These are phyloP conservation scores for Daldinia vernicosa DNA, from an alignment of 495 filamentous ascomycete species.

Conservation along the genomic window DNA sequence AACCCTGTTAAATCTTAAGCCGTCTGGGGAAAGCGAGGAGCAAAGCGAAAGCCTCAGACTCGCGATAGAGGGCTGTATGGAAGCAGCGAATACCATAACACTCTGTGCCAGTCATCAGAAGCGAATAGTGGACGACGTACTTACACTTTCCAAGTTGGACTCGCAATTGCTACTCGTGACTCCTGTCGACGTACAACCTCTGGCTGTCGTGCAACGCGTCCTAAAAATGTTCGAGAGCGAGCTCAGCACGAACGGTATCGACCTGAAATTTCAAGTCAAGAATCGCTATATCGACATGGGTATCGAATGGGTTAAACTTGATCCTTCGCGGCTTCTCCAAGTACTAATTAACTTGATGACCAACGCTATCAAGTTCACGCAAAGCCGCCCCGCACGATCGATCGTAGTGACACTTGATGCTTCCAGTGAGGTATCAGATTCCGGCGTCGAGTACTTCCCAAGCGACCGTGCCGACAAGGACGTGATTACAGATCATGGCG, in stretches of 20 bases:
- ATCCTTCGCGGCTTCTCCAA: slow-evolving; percentile 80
- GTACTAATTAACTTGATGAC: slow-evolving; percentile 81
- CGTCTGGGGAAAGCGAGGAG: slow-evolving; percentile 13
- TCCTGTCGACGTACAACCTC: slow-evolving; percentile 76
- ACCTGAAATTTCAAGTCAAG: slow-evolving; percentile 72
- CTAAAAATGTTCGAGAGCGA: slow-evolving; percentile 88
- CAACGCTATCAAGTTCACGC: slow-evolving; percentile 85
- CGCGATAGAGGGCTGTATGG: slow-evolving; percentile 66
- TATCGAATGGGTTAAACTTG: slow-evolving; percentile 80
- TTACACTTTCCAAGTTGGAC: slow-evolving; percentile 87
- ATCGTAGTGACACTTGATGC: slow-evolving; percentile 78
- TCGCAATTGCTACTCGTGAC: slow-evolving; percentile 79
- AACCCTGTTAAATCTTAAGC: slow-evolving; percentile 57
- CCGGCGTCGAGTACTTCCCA: slow-evolving; percentile 62
- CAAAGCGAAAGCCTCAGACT: slow-evolving; percentile 39
- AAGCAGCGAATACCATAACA: slow-evolving; percentile 83
- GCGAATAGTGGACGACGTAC: slow-evolving; percentile 79
- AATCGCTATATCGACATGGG: slow-evolving; percentile 67
- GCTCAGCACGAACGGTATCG: slow-evolving; percentile 73
- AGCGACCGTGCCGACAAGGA: slow-evolving; percentile 58
- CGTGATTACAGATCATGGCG: slow-evolving; percentile 62
- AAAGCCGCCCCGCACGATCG: slow-evolving; percentile 61
- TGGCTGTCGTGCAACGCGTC: slow-evolving; percentile 70
- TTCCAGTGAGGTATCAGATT: slow-evolving; percentile 61
- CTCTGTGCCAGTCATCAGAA: slow-evolving; percentile 86